Evolutionary conservation across 108 stramenopile species (phyloP), one percentile per base, ranked within the genome.

Genomic region (Aurantiochytrium sp.): DNA sequence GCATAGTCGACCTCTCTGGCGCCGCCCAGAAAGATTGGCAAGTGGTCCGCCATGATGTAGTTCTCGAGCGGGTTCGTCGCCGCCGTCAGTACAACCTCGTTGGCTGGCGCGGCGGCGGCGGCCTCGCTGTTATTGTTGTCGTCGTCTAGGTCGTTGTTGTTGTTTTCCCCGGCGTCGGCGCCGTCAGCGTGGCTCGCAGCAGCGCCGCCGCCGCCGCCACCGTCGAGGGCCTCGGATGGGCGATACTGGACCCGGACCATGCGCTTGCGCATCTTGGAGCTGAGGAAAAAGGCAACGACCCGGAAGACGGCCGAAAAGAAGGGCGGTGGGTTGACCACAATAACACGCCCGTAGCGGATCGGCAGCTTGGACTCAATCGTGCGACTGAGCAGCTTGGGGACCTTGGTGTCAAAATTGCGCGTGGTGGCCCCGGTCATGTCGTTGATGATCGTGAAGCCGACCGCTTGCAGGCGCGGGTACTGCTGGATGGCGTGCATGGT

Each of bases 291-390:
- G n/a, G 73, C 50, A 12, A 1, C 73, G 6, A 81, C 42, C 6
- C 73, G 39, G 24, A 81, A 81, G 24, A 81, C 39, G 19, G 73
- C 73, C 39, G 42, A 41, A 24, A 81, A 81, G 24, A 81, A 81
- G 45, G 73, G 12, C 15, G 73, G 73, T 21, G 73, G 73, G 73
- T 81, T 81, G 10, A 81, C 73, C 73, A 81, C 3, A 2, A 81
- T 81, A 6, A 81, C 73, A 19, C 73, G 45, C 15, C 73, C 73
- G 24, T 81, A 81, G 19, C 73, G 73, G 19, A 81, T 41, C 39
- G 73, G 73, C n/a, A 81, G 3, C 73, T 48, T 81, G 8, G 73
- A 81, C 73, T 81, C 73, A 21, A 81, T 81, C 10, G 73, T 81
- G 21, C 45, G 21, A 24, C 73, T 81, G 24, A 81, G n/a, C n/a